phyloP scores from a whole-genome alignment of 106 monocot genomes.

The Xerophyta viscosa region DNA sequence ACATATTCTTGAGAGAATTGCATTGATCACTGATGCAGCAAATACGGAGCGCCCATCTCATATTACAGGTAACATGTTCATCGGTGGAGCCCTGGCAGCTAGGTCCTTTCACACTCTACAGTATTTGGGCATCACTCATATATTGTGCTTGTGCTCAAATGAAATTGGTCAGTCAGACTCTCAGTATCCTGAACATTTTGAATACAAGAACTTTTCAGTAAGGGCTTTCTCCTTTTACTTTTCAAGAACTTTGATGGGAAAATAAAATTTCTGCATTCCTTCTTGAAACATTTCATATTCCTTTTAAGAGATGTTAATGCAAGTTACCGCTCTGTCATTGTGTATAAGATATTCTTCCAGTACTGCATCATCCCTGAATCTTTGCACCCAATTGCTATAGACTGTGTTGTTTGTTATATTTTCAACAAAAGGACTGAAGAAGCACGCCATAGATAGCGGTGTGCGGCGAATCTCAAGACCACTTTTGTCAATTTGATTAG shows the following conservation, averaged over 20 bases:
- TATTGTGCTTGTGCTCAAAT: slow-evolving; percentile 86
- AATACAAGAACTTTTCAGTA: slow-evolving; percentile 91
- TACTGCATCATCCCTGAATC: too few species aligned
- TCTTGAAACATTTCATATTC: too few species aligned
- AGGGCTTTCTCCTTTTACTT: slow-evolving; percentile 17
- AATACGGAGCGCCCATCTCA: slow-evolving; percentile 78
- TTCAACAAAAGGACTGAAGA: too few species aligned
- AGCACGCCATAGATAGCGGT: too few species aligned
- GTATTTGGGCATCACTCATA: slow-evolving; percentile 82
- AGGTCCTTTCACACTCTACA: slow-evolving; percentile 71
- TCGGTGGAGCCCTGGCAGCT: slow-evolving; percentile 87
- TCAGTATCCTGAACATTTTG: slow-evolving; percentile 76
- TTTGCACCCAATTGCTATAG: too few species aligned
- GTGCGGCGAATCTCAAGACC: too few species aligned
- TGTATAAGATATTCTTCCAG: too few species aligned
- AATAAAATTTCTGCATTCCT: neutral
- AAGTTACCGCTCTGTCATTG: too few species aligned
- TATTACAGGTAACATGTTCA: slow-evolving; percentile 61
- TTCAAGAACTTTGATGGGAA: neutral
- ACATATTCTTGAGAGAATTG: slow-evolving; percentile 87
- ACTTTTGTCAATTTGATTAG: too few species aligned
- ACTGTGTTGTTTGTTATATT: too few species aligned
- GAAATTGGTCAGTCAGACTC: slow-evolving; percentile 98
- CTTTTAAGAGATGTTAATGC: too few species aligned
- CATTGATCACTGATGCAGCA: slow-evolving; percentile 74